phyloP scores from a whole-genome alignment of 2,329 filamentous ascomycete species.

The Paraphoma chrysanthemicola region DNA sequence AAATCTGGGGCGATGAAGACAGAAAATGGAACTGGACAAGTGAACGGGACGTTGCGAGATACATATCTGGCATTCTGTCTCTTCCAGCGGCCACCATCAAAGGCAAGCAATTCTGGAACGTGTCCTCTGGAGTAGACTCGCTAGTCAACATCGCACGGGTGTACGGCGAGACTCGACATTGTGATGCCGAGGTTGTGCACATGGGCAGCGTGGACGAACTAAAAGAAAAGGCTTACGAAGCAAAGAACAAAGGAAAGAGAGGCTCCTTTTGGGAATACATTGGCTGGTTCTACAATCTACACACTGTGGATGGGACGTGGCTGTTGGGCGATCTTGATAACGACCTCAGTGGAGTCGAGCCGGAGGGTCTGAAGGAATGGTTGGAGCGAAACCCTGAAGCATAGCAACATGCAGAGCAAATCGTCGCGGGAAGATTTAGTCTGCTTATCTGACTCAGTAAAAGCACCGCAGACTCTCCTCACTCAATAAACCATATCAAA shows the following conservation, averaged over 20 bases:
- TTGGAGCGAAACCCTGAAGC: background rate
- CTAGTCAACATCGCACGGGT: background rate
- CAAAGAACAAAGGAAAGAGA: background rate
- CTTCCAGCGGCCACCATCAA: background rate
- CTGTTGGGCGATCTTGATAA: background rate
- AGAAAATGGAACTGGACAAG: background rate
- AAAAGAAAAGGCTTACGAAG: background rate
- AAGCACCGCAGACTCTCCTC: background rate
- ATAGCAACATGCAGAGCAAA: background rate
- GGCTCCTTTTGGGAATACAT: conserved; percentile 2
- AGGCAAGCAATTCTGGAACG: background rate
- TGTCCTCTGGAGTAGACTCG: background rate
- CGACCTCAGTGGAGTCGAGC: background rate
- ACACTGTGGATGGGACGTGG: background rate
- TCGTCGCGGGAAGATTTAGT: too few relatives aligned
- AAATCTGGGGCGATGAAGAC: background rate
- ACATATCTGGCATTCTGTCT: background rate
- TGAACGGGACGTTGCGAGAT: background rate
- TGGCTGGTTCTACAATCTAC: background rate
- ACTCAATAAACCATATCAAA: conserved; percentile 21
- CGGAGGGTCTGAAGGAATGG: background rate
- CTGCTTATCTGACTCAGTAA: too few relatives aligned
- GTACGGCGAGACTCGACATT: background rate
- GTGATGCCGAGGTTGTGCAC: background rate
- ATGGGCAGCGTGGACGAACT: background rate